phyloP scores from a whole-genome alignment of 305 asterid species.

The Solanum hybrid region DNA sequence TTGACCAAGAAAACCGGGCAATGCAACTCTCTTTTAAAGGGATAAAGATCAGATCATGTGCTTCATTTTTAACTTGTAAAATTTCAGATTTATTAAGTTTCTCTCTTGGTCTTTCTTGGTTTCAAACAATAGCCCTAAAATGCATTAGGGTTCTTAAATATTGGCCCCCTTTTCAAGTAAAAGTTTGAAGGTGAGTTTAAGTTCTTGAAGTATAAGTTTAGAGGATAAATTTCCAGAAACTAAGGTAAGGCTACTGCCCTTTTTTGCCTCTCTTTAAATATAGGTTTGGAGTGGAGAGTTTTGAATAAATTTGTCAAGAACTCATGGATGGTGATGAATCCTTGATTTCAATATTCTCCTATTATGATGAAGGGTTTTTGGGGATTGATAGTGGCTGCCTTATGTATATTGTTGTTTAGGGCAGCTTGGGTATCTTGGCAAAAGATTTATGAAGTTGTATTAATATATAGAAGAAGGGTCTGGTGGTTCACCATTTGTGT shows the following conservation, averaged over 20 bases:
- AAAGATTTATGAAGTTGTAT: background rate
- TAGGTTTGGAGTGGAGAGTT: accelerated
- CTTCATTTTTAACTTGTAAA: background rate
- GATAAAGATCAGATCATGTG: background rate
- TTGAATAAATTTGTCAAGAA: too few species aligned
- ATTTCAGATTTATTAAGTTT: too few species aligned
- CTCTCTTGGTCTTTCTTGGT: background rate
- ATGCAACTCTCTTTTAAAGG: background rate
- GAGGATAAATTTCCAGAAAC: background rate
- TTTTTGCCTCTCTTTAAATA: background rate
- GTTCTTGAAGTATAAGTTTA: background rate
- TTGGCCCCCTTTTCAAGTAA: background rate
- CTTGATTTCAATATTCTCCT: background rate
- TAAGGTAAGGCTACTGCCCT: background rate
- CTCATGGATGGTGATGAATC: background rate
- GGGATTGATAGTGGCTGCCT: background rate
- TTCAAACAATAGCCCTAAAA: background rate
- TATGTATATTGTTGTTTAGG: too few species aligned
- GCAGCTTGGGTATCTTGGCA: background rate
- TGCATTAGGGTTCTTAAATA: background rate
- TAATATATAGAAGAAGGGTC: background rate
- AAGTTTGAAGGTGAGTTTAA: background rate
- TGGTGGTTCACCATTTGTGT: background rate
- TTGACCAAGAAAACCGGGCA: background rate
- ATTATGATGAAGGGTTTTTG: too few species aligned